A percentile compares a stretch with the other conserved stretches of the same genome.
Evolutionary conservation across 2,329 filamentous ascomycete genomes (phyloP).

Genomic region (Ceratocystis colombiana): DNA sequence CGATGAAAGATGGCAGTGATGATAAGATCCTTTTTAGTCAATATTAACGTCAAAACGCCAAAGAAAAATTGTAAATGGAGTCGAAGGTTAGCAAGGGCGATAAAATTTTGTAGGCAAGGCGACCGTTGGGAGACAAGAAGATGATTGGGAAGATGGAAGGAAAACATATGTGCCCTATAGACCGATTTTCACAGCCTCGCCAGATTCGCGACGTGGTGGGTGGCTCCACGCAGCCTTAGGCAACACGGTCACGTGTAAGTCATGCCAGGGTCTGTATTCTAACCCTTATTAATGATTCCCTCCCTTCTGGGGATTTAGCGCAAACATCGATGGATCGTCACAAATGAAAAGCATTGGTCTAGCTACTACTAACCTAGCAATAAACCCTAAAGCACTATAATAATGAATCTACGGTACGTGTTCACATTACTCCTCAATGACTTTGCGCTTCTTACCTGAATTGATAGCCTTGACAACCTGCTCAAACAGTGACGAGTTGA

Average conservation of each 20-base stretch:
- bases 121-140: not conserved
- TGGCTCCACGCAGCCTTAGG: not conserved
- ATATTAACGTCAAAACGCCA: not conserved
- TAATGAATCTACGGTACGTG: too few relatives aligned
- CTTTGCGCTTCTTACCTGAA: too few relatives aligned
- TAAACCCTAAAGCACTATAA: too few relatives aligned
- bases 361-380: too few relatives aligned
- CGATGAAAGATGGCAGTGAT: not conserved
- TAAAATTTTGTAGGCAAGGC: not conserved
- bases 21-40: not conserved
- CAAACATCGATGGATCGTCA: too few relatives aligned
- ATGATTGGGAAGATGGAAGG: not conserved
- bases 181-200: not conserved
- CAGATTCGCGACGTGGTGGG: not conserved
- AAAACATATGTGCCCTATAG: not conserved
- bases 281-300: not conserved
- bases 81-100: not conserved
- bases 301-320: not conserved
- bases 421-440: too few relatives aligned
- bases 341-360: too few relatives aligned
- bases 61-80: too few relatives aligned
- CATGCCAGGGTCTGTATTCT: not conserved
- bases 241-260: not conserved
- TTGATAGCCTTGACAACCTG: too few relatives aligned
- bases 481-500: not conserved